Conservation (phyloP, 1,284 basidiomycete species). For the Meira nashicola region DNA sequence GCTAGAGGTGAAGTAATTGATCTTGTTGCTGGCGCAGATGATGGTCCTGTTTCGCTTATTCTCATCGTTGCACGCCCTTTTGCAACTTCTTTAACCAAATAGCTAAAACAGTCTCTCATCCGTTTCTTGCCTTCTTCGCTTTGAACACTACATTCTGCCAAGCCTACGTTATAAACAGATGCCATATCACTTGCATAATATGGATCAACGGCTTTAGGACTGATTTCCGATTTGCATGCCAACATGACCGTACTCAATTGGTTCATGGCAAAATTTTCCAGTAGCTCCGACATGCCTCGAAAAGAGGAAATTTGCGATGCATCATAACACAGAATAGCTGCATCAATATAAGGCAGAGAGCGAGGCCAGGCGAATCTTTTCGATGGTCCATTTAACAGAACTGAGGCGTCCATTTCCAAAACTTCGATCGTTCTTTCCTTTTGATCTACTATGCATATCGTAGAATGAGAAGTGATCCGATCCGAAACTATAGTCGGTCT, state of each 20-base stretch:
- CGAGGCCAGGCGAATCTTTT: constrained; percentile 48
- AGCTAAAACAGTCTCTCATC: constrained; percentile 49
- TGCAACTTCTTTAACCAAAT: constrained; percentile 46
- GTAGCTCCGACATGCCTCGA: constrained; percentile 45
- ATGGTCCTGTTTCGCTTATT: too few species aligned
- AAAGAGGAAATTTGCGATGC: constrained; percentile 40
- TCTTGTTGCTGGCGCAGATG: not conserved
- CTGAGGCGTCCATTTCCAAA: constrained; percentile 43
- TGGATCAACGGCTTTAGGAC: constrained; percentile 43
- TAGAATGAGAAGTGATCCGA: constrained; percentile 43
- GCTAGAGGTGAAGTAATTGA: not conserved
- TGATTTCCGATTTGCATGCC: constrained; percentile 46
- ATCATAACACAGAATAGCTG: constrained; percentile 47
- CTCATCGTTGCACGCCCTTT: constrained; percentile 25
- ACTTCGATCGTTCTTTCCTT: constrained; percentile 46
- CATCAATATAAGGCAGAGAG: constrained; percentile 41
- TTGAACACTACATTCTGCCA: constrained; percentile 43
- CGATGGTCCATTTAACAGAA: constrained; percentile 35
- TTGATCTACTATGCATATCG: constrained; percentile 43
- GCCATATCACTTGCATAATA: constrained; percentile 49
- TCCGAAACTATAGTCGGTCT: constrained; percentile 40
- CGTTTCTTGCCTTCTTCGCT: constrained; percentile 48
- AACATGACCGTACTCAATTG: constrained; percentile 46
- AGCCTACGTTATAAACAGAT: constrained; percentile 42
- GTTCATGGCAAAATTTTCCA: constrained; percentile 39